These are phyloP conservation scores for Ophiostoma novo-ulmi DNA, from an alignment of 2,329 filamentous ascomycete species.

Conservation along the genomic window DNA sequence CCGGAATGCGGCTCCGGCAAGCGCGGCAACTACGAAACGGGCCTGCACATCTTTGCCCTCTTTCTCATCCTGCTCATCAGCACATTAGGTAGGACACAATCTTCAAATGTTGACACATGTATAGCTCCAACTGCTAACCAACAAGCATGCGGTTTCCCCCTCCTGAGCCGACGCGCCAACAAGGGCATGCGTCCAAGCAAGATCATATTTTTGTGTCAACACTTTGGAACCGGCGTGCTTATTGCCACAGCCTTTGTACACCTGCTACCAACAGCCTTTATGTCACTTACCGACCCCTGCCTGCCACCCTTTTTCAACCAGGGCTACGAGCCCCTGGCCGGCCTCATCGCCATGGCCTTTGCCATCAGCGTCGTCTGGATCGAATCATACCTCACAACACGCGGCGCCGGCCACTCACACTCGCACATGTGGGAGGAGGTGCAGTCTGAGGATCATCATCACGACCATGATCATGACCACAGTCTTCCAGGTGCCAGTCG, in stretches of 20 bases:
- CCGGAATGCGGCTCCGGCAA: slow-evolving; percentile 51
- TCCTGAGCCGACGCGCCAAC: slow-evolving; percentile 56
- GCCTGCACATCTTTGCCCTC: slow-evolving; percentile 62
- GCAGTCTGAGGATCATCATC: slow-evolving; percentile 34
- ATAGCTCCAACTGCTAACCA: not conserved
- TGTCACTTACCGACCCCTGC: slow-evolving; percentile 62
- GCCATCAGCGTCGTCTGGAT: slow-evolving; percentile 78
- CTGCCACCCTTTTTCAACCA: slow-evolving; percentile 74
- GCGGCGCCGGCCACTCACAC: slow-evolving; percentile 58
- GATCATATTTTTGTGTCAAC: slow-evolving; percentile 63
- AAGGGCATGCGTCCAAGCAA: slow-evolving; percentile 53
- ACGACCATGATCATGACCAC: slow-evolving; percentile 27
- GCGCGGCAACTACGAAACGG: slow-evolving; percentile 57
- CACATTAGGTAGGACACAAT: slow-evolving; percentile 26
- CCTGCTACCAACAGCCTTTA: slow-evolving; percentile 62
- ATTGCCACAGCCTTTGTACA: slow-evolving; percentile 83
- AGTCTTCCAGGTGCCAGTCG: not conserved
- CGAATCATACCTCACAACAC: slow-evolving; percentile 81
- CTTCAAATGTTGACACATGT: not conserved
- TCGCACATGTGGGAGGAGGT: slow-evolving; percentile 51
- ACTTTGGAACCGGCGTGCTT: slow-evolving; percentile 79
- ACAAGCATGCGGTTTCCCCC: slow-evolving; percentile 59
- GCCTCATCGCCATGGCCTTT: slow-evolving; percentile 74
- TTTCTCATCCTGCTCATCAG: slow-evolving; percentile 60
- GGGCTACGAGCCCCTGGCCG: slow-evolving; percentile 73